Percentiles rank a stretch among this genome's conserved stretches.
These are phyloP conservation scores for Chalara sp. DNA, from an alignment of 2,329 filamentous ascomycete species.

Conservation along the genomic window DNA sequence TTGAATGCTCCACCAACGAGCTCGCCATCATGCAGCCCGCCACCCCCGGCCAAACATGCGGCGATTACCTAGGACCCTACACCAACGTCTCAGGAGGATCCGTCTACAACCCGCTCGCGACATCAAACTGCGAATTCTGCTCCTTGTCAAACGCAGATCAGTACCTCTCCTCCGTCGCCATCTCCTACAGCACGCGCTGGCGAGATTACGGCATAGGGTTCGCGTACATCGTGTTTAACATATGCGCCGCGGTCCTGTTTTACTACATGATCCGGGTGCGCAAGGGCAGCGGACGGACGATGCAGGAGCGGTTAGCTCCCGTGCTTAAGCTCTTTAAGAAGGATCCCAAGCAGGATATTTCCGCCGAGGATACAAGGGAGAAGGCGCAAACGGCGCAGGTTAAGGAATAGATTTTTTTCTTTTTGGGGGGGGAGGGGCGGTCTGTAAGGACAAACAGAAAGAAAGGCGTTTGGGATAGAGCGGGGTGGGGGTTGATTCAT, in stretches of 20 bases:
- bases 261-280: constrained; percentile 25
- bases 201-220: constrained; percentile 60
- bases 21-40: constrained; percentile 55
- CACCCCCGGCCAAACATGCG: constrained; percentile 47
- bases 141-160: constrained; percentile 46
- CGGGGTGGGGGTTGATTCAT: too few species aligned
- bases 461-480: too few species aligned
- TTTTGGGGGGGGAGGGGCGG: too few species aligned
- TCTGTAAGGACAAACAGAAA: too few species aligned
- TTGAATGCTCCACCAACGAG: constrained; percentile 65
- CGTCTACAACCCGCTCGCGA: constrained; percentile 43
- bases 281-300: constrained; percentile 12
- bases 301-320: constrained; percentile 7
- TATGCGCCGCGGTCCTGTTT: constrained; percentile 34
- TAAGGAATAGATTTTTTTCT: too few species aligned
- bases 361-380: too few species aligned
- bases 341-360: background rate
- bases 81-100: constrained; percentile 43
- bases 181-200: constrained; percentile 55
- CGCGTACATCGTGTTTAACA: constrained; percentile 50
- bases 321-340: constrained; percentile 13
- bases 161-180: constrained; percentile 41
- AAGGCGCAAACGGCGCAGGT: too few species aligned
- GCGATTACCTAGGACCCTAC: constrained; percentile 48
- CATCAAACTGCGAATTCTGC: constrained; percentile 49